Percentiles rank a stretch among this genome's conserved stretches.
Conservation (phyloP, 371 early-diverging fungal species). For the Saksenaea oblongispora region DNA sequence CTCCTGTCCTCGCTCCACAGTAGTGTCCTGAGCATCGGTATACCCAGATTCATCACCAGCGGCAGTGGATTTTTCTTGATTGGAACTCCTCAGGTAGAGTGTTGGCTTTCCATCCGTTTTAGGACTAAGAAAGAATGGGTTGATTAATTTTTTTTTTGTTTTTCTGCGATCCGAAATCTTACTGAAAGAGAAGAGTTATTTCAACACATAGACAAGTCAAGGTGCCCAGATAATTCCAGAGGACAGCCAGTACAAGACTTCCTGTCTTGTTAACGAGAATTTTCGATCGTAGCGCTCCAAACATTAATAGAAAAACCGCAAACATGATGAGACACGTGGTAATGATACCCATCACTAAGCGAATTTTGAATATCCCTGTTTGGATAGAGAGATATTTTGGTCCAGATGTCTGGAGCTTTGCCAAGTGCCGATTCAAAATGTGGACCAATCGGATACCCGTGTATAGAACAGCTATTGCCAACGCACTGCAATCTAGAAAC, state of each 20-base stretch:
- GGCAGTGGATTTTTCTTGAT: conserved; percentile 2
- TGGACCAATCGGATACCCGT: conserved; percentile 26
- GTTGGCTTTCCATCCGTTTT: conserved; percentile 5
- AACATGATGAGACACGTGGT: conserved; percentile 21
- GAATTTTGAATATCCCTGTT: conserved; percentile 38
- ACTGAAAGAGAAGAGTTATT: conserved; percentile 31
- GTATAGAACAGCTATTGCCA: conserved; percentile 20
- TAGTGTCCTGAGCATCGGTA: conserved; percentile 7
- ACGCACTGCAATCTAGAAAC: conserved; percentile 27
- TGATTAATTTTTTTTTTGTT: not conserved
- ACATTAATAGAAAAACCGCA: conserved; percentile 25
- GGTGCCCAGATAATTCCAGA: conserved; percentile 31
- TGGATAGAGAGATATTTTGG: conserved; percentile 18
- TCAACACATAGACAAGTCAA: conserved; percentile 22
- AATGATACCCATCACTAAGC: conserved; percentile 22
- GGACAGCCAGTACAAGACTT: conserved; percentile 17
- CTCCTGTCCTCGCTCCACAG: not conserved
- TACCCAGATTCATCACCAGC: conserved; percentile 4
- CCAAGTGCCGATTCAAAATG: conserved; percentile 24
- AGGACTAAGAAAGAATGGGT: not conserved
- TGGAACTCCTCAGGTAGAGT: conserved; percentile 18
- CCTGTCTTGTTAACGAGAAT: conserved; percentile 23
- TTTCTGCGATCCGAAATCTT: conserved; percentile 8
- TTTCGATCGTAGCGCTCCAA: conserved; percentile 22
- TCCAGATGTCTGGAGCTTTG: conserved; percentile 25